Evolutionary conservation across 305 asterid genomes (phyloP), one percentile per base, ranked within the genome.

Genomic region (Solanum aculeatissimum): DNA sequence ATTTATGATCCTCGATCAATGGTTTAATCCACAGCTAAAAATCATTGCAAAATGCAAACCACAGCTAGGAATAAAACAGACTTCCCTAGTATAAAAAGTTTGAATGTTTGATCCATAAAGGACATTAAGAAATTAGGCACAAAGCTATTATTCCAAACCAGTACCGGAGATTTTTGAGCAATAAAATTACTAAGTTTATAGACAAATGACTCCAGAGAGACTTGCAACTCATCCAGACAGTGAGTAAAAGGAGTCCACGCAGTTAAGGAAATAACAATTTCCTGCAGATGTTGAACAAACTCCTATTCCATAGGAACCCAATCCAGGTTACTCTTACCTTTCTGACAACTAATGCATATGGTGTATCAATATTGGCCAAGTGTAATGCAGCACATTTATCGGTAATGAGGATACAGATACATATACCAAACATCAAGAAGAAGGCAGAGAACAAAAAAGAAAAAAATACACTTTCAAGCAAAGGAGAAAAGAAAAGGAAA

Each of bases 401-500:
- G 18, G 27, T 51, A 29, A 53, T 53, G 15, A 53, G 66, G 32
- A 29, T 53, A 53, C 49, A 53, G 49, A 29, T 51, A 18, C 9
- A 51, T 10, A 77, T 51, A 54, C 4, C 49, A 32, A 29, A 53
- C 66, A 78, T 78, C 83, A 53, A 18, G 66, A 11, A 35, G 49
- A 53, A 29, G 7, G 66, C n/a, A 54, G 32, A 53, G 53, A 78
- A n/a, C 13, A 78, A 78, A 78, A 72, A 72, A 21, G 2, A 43
- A 42, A n/a, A 40, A 71, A 1, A 1, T 19, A 45, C 40, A 45
- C 58, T 72, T 43, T 23, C 47, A 53, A 53, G 45, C 66, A 78
- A 66, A 66, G 49, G 80, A 32, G 75, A 49, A 85, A 83, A 85
- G 69, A 83, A 68, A 83, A 57, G 82, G 69, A 90, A 83, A 84